These are phyloP conservation scores for Phytophthora nicotianae DNA, from an alignment of 352 stramenopile genomes.

Conservation along the genomic window DNA sequence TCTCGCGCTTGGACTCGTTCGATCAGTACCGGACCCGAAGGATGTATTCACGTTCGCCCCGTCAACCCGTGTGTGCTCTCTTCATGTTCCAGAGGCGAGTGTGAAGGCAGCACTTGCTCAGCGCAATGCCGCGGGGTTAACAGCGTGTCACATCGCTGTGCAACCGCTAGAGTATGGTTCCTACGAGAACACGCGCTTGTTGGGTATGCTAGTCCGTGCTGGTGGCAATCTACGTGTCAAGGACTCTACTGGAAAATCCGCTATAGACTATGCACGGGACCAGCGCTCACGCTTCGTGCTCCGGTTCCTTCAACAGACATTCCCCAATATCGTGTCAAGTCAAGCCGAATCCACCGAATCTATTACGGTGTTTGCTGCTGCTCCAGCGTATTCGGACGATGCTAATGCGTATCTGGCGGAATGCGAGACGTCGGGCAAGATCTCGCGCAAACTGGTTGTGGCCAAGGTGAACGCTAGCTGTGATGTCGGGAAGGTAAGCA, in stretches of 20 bases:
- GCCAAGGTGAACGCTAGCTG: conserved; percentile 60
- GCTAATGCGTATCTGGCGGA: conserved; percentile 52
- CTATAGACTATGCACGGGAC: conserved; percentile 57
- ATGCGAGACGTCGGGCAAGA: conserved; percentile 63
- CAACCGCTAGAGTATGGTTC: conserved; percentile 63
- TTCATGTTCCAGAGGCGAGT: conserved; percentile 51
- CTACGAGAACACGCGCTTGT: conserved; percentile 63
- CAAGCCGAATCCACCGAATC: conserved; percentile 22
- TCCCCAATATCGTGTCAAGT: conserved; percentile 29
- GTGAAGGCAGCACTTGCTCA: conserved; percentile 49
- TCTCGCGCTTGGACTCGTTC: conserved; percentile 51
- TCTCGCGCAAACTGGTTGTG: conserved; percentile 48
- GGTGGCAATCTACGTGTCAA: conserved; percentile 43
- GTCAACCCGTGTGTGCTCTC: conserved; percentile 38
- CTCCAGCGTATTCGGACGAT: conserved; percentile 53
- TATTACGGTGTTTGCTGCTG: conserved; percentile 30
- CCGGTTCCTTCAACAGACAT: conserved; percentile 46
- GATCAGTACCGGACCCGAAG: conserved; percentile 47
- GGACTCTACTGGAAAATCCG: conserved; percentile 46
- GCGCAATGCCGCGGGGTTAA: conserved; percentile 50
- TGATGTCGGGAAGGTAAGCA: conserved; percentile 61
- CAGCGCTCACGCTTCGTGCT: conserved; percentile 69
- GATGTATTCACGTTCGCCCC: neutral
- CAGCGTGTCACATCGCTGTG: conserved; percentile 64
- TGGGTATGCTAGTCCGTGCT: conserved; percentile 51